These are phyloP conservation scores for Pythium sukuiense DNA, from an alignment of 352 stramenopile species.

Conservation along the genomic window DNA sequence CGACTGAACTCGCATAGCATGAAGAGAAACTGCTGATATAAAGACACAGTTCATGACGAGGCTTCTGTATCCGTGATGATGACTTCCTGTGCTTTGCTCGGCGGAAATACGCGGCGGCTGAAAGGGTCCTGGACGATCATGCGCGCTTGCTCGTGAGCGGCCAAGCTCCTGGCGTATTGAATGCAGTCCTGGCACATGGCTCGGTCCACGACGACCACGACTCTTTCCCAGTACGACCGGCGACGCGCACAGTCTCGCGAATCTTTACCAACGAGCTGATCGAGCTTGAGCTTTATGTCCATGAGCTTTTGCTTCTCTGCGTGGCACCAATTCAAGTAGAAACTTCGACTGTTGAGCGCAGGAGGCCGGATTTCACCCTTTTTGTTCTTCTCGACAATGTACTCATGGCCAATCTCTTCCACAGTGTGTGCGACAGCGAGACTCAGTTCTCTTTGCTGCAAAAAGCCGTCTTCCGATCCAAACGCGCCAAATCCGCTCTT, in stretches of 20 bases:
- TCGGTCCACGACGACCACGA: constrained; percentile 66
- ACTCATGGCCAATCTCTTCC: constrained; percentile 62
- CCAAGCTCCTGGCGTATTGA: constrained; percentile 51
- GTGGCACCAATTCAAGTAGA: constrained; percentile 87
- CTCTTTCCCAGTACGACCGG: constrained; percentile 40
- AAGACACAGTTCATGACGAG: constrained; percentile 10
- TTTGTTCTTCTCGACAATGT: constrained; percentile 66
- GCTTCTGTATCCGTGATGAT: neutral
- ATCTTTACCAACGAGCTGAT: neutral
- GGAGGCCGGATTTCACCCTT: constrained; percentile 35
- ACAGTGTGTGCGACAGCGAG: constrained; percentile 54
- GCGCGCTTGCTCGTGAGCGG: constrained; percentile 34
- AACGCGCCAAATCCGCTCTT: constrained; percentile 77
- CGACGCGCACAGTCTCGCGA: neutral
- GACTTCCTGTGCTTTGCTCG: constrained; percentile 7
- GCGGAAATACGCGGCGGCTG: constrained; percentile 44
- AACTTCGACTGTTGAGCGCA: constrained; percentile 80
- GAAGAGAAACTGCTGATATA: constrained; percentile 3
- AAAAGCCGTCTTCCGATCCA: constrained; percentile 54
- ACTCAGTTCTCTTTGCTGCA: constrained; percentile 67
- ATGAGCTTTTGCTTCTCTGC: constrained; percentile 86
- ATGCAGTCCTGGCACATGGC: constrained; percentile 81
- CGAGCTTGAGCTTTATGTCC: constrained; percentile 69
- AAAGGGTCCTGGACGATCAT: constrained; percentile 59
- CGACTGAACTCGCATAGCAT: neutral